phyloP scores from a whole-genome alignment of 139 green algal genomes.

The Chlamydomonas incerta region DNA sequence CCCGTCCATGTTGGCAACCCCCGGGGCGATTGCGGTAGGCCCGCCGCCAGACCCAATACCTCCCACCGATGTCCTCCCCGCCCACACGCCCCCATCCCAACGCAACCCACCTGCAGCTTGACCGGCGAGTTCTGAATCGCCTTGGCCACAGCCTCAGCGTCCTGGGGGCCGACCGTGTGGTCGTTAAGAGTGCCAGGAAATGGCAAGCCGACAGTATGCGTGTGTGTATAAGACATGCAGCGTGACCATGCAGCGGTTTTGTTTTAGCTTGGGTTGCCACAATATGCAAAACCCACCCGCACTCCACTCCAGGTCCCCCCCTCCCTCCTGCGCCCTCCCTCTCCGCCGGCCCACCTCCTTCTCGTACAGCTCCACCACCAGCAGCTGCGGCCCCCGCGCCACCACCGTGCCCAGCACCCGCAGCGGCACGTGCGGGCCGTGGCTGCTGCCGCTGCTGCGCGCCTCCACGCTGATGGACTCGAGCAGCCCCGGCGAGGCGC shows the following conservation, averaged over 20 bases:
- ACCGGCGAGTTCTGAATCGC: constrained; percentile 77
- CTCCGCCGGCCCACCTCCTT: constrained; percentile 44
- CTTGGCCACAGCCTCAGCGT: constrained; percentile 63
- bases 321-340: too few species aligned
- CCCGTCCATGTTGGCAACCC: too few species aligned
- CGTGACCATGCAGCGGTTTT: too few species aligned
- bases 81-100: background rate
- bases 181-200: too few species aligned
- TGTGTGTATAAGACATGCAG: too few species aligned
- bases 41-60: too few species aligned
- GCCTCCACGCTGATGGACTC: constrained; percentile 74
- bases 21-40: too few species aligned
- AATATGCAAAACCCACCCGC: too few species aligned
- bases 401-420: constrained; percentile 72
- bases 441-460: constrained; percentile 49
- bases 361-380: constrained; percentile 81
- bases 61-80: too few species aligned
- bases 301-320: too few species aligned
- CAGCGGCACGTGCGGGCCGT: constrained; percentile 72
- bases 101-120: constrained; percentile 57
- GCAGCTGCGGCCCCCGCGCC: constrained; percentile 75
- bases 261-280: too few species aligned
- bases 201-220: too few species aligned
- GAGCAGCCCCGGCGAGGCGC: constrained; percentile 82
- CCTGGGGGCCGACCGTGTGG: constrained; percentile 61